Base-by-base conservation (phyloP, 192 early-diverging fungal genomes). In the Phlyctochytrium arcticum region DNA sequence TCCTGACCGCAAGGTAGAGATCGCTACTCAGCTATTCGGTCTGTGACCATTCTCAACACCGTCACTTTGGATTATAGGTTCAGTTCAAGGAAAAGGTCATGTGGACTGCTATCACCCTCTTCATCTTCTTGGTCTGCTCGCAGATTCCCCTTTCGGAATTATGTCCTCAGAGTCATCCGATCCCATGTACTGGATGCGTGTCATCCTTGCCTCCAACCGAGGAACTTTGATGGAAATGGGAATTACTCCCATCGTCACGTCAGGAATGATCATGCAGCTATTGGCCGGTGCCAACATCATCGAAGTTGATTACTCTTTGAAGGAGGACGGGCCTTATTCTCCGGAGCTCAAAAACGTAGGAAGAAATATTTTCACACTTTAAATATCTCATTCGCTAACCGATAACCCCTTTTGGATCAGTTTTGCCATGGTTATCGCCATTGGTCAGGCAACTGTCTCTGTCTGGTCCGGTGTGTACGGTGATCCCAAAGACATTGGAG, bases 181-280 rank as follows among this genome's bases (percentile, higher is more conserved):
- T 80, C 98, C 98, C 24, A 83, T 99, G 63, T 99, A 97, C 84
- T 99, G 98, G 98, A 89, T 99, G 88, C 92, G 98, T 86, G 94
- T 95, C 33, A 99, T 99, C 69, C 85, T 99, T 60, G 98, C 98
- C 46, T 97, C 94, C 34, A 99, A 99, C 86, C 89, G 98, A 77
- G 98, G 98, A 72, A 99, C 98, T 33, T 79, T 99, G 35, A 99
- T 99, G 98, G 98, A 99, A 80, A 85, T 98, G 77, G 98, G 98
- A 79, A 99, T 99, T 67, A 98, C 96, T 24, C 98, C 98, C 29
- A 94, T 99, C 71, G 90, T 99, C 49, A 98, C 98, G 12, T 98
- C 96, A 6, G 96, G 98, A 36, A 99, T 99, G 98, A 98, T 99
- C 65, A 99, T 99, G 98, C 98, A 99, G 82, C 76, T 99, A 58